These are phyloP conservation scores for Ramaria sp. DNA, from an alignment of 768 basidiomycete species.

Conservation along the genomic window DNA sequence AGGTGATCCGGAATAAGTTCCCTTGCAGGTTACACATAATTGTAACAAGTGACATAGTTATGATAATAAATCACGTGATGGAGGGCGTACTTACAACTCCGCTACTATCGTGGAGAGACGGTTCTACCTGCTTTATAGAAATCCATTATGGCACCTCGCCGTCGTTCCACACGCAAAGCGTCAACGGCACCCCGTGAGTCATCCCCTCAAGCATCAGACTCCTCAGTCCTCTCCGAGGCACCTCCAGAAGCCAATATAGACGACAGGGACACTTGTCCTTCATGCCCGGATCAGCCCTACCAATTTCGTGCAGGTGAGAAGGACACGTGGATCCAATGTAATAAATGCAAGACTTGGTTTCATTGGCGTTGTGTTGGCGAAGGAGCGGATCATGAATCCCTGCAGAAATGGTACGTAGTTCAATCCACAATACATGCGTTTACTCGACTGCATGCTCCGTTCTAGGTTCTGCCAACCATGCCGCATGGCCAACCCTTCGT, in stretches of 20 bases:
- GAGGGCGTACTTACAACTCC: too few species aligned
- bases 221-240: conserved; percentile 8
- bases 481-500: conserved; percentile 43
- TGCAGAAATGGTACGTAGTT: conserved; percentile 65
- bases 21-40: too few species aligned
- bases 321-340: conserved; percentile 77
- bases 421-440: conserved; percentile 13
- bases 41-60: too few species aligned
- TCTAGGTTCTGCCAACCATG: conserved; percentile 64
- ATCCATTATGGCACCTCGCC: conserved; percentile 3
- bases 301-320: conserved; percentile 34
- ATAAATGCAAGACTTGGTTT: conserved; percentile 72
- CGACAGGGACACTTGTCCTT: conserved; percentile 32
- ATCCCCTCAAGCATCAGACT: conserved; percentile 5
- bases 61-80: too few species aligned
- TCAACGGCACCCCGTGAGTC: not conserved
- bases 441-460: conserved; percentile 4
- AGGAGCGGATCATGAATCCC: conserved; percentile 47
- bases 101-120: too few species aligned
- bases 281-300: conserved; percentile 32
- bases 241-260: not conserved
- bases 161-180: conserved; percentile 2
- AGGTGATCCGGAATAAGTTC: too few species aligned
- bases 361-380: conserved; percentile 75
- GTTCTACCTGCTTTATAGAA: too few species aligned